A percentile compares a stretch with the other conserved stretches of the same genome.
These are phyloP conservation scores for Phytophthora pluvialis DNA, from an alignment of 352 stramenopile species.

Conservation along the genomic window DNA sequence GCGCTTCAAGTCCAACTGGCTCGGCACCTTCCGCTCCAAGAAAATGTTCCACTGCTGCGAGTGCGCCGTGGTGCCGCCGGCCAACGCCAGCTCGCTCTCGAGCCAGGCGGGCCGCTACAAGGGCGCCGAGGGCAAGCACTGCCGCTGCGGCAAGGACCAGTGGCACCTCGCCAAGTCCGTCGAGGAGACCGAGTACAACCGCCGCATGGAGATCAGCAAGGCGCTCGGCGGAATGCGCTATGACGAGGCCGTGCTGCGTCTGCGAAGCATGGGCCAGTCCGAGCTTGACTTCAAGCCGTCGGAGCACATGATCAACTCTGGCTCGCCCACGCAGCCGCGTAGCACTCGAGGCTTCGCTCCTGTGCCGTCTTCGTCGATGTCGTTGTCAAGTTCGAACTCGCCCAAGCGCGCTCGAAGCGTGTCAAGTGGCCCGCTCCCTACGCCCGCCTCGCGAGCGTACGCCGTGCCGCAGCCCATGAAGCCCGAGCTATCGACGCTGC, in stretches of 20 bases:
- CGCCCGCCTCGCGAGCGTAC: constrained; percentile 35
- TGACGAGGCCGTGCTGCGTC: constrained; percentile 73
- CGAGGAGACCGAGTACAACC: constrained; percentile 86
- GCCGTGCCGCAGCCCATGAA: constrained; percentile 33
- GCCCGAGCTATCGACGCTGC: constrained; percentile 33
- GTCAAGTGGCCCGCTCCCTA: constrained; percentile 37
- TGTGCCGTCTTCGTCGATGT: constrained; percentile 4
- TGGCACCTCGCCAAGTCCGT: constrained; percentile 86
- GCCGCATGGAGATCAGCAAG: constrained; percentile 86
- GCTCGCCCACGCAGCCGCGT: constrained; percentile 28
- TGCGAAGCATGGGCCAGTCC: constrained; percentile 65
- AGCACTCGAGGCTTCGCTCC: constrained; percentile 23
- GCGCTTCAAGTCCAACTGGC: constrained; percentile 89
- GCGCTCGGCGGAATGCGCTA: constrained; percentile 82
- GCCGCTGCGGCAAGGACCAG: constrained; percentile 77
- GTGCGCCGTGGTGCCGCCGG: constrained; percentile 62
- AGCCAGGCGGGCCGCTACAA: constrained; percentile 67
- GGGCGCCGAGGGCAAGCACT: constrained; percentile 83
- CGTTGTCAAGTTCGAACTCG: constrained; percentile 19
- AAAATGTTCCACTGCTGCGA: constrained; percentile 89
- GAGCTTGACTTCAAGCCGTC: constrained; percentile 62
- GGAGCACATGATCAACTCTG: constrained; percentile 45
- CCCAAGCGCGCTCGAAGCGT: constrained; percentile 37
- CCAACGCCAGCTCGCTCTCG: constrained; percentile 25
- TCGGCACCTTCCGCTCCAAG: constrained; percentile 88